Percentiles rank a stretch among this genome's conserved stretches.
These are phyloP conservation scores for Dactylonectria macrodidyma DNA, from an alignment of 2,329 filamentous ascomycete species.

Conservation along the genomic window DNA sequence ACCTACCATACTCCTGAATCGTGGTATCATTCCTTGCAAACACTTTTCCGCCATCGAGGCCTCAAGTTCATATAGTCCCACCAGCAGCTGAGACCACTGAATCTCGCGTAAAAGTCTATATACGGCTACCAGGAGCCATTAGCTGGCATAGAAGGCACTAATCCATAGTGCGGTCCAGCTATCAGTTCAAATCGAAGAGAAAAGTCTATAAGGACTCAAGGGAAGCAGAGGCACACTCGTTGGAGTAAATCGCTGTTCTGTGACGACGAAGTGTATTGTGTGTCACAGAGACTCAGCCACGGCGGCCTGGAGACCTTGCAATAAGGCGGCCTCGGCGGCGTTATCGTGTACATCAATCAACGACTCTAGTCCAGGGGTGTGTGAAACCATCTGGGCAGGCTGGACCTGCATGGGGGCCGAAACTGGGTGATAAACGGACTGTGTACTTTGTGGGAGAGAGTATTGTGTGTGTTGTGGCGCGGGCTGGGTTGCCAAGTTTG, in stretches of 20 bases:
- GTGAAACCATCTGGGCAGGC: conserved; percentile 43
- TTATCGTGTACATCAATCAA: conserved; percentile 50
- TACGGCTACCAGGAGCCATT: conserved; percentile 7
- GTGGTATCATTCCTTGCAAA: conserved; percentile 48
- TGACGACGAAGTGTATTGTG: not conserved
- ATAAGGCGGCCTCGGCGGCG: conserved; percentile 52
- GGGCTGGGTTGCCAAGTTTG: conserved; percentile 29
- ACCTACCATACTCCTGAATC: conserved; percentile 44
- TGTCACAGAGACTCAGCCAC: conserved; percentile 48
- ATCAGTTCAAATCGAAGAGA: conserved; percentile 28
- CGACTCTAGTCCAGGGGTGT: conserved; percentile 38
- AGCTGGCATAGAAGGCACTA: conserved; percentile 23
- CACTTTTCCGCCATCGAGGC: conserved; percentile 41
- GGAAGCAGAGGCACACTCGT: not conserved
- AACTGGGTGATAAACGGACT: conserved; percentile 30
- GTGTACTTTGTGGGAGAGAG: conserved; percentile 35
- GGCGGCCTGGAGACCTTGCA: conserved; percentile 54
- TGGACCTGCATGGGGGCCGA: conserved; percentile 39
- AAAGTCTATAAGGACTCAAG: conserved; percentile 16
- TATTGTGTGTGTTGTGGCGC: conserved; percentile 38
- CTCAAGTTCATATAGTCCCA: conserved; percentile 32
- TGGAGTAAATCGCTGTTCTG: not conserved
- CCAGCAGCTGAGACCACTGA: not conserved
- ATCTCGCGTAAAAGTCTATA: conserved; percentile 14
- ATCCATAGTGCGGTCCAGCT: conserved; percentile 23